Base-by-base conservation (phyloP, 106 monocot species). In the Dioscorea dumetorum region DNA sequence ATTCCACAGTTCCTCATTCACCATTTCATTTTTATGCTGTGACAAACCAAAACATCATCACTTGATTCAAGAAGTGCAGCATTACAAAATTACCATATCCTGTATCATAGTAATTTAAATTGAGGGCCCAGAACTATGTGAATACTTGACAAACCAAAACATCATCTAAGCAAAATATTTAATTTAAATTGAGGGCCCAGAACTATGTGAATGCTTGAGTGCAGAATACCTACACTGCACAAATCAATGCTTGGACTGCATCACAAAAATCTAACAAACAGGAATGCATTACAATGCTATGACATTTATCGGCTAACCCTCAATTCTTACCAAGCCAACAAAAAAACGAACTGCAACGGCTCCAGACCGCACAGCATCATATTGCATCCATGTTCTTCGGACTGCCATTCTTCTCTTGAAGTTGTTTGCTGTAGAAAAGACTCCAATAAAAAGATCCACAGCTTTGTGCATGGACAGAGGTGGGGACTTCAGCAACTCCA, bases 381-480 rank as follows among this genome's bases (percentile, higher is more conserved):
- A 97, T 52, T 97, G 95, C 89, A 97, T 84, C 95, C 95, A 97
- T 28, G 91, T 84, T 75, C 95, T 88, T 54, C 95, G 72, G 72
- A 97, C 74, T 14, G 95, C 83, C 95, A 91, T 97, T 77, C 95
- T 85, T 19, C 77, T 88, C 57, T 87, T 91, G 72, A 97, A 97
- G 73, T 97, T 97, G 68, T 97, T 97, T 65, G 95, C 88, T 32
- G 91, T 89, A 48, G 95, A 97, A 61, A 97, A 80, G 35, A 97
- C 72, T 11, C 95, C 95, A 69, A 97, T 78, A 53, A 91, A 88
- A 78, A 87, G 79, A 80, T 82, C 73, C 23, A 87, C 63, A 54
- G 67, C 49, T 74, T 79, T 86, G 62, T 84, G 76, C 34, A 84
- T 58, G 1, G 82, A 78, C 15, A 89, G 35, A 62, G 74, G 62